Percentiles rank a stretch among this genome's conserved stretches.
Conservation (phyloP, 495 filamentous ascomycete species). For the Xylaria longipes region DNA sequence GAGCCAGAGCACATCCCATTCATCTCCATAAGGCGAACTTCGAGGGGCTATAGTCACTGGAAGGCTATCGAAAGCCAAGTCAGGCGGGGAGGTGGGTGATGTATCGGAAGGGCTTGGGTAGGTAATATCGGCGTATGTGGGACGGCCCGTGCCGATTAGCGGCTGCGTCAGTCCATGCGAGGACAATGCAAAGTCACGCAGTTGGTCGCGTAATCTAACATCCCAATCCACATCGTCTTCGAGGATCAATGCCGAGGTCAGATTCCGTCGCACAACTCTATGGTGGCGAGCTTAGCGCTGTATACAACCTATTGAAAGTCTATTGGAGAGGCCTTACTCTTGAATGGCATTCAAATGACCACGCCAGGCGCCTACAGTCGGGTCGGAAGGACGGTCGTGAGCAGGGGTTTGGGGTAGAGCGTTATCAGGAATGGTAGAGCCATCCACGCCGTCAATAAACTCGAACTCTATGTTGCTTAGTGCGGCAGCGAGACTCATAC, state of each 20-base stretch:
- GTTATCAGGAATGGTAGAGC: conserved; percentile 44
- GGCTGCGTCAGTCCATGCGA: conserved; percentile 43
- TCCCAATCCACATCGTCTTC: conserved; percentile 69
- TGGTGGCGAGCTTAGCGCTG: neutral
- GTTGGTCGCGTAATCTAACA: conserved; percentile 55
- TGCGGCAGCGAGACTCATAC: conserved; percentile 53
- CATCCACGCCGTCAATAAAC: conserved; percentile 54
- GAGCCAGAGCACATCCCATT: conserved; percentile 67
- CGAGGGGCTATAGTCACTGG: conserved; percentile 38
- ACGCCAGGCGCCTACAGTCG: conserved; percentile 35
- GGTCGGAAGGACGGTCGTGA: conserved; percentile 23
- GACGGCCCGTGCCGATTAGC: conserved; percentile 4
- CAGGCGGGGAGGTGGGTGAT: conserved; percentile 9
- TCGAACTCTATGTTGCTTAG: conserved; percentile 54
- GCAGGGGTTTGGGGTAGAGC: conserved; percentile 38
- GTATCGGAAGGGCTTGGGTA: conserved; percentile 25
- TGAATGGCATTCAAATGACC: conserved; percentile 42
- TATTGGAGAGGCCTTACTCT: conserved; percentile 29
- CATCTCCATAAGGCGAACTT: conserved; percentile 61
- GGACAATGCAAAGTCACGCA: conserved; percentile 55
- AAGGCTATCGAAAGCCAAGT: conserved; percentile 32
- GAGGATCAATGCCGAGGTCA: conserved; percentile 59
- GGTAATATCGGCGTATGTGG: conserved; percentile 30
- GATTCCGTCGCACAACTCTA: conserved; percentile 53
- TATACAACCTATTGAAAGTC: neutral